These are phyloP conservation scores for Apiospora hydei DNA, from an alignment of 2,329 filamentous ascomycete species.

Conservation along the genomic window DNA sequence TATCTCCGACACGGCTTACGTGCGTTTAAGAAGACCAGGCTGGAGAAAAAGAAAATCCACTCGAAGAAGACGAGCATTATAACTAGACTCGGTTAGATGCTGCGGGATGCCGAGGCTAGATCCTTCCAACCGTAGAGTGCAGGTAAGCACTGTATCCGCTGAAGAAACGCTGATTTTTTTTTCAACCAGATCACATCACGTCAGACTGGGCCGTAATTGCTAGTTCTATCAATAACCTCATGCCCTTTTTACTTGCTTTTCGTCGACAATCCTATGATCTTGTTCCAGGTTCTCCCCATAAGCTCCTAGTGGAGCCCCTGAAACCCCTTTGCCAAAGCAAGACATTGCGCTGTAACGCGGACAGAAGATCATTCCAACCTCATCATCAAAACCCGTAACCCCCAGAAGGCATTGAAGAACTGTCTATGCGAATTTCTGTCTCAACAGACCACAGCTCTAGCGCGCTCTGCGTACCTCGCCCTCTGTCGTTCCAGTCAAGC, in stretches of 20 bases:
- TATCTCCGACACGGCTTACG: constrained; percentile 3
- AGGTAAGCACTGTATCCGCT: not conserved
- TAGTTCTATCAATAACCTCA: not conserved
- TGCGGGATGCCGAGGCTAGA: not conserved
- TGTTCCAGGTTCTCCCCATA: not conserved
- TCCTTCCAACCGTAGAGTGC: not conserved
- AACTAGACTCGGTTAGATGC: constrained; percentile 1
- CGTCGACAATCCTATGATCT: not conserved
- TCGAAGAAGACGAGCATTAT: not conserved
- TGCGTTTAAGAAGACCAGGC: not conserved
- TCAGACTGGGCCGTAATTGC: not conserved
- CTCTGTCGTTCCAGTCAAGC: not conserved
- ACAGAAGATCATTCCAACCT: not conserved
- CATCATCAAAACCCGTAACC: too few relatives aligned
- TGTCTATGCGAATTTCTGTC: not conserved
- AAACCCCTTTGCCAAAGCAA: not conserved
- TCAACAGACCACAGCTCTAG: not conserved
- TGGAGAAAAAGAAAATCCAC: not conserved
- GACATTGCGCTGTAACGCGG: not conserved
- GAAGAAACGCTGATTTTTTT: not conserved
- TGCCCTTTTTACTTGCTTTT: not conserved
- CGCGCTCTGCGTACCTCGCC: not conserved
- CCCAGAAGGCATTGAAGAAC: too few relatives aligned
- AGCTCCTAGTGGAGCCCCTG: not conserved
- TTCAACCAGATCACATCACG: not conserved